A percentile compares a stretch with the other conserved stretches of the same genome.
Evolutionary conservation across 106 monocot genomes (phyloP).

Genomic region (Chionographis japonica): DNA sequence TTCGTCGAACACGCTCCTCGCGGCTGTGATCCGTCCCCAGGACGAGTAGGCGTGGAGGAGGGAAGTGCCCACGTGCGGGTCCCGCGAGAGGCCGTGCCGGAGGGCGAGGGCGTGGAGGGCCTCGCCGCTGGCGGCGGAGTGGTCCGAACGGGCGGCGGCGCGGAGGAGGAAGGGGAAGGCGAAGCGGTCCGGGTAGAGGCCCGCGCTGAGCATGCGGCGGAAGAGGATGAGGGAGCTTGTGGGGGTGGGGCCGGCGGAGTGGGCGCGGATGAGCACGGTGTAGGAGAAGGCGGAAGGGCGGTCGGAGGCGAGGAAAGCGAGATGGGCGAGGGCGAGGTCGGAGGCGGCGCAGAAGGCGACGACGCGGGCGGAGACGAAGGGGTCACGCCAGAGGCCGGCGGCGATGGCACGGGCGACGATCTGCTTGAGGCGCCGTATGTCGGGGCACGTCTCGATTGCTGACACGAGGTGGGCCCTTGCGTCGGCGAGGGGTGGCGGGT

Average conservation of each 20-base stretch:
- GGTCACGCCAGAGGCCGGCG: constrained; percentile 6
- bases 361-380: constrained; percentile 15
- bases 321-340: neutral
- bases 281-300: constrained; percentile 14
- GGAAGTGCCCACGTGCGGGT: constrained; percentile 25
- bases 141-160: neutral
- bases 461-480: too few relatives aligned
- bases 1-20: constrained; percentile 36
- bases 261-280: constrained; percentile 28
- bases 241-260: constrained; percentile 14
- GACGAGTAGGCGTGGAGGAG: constrained; percentile 30
- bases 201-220: constrained; percentile 27
- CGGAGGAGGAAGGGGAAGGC: constrained; percentile 30
- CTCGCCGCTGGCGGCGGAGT: neutral
- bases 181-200: constrained; percentile 30
- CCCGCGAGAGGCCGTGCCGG: constrained; percentile 8
- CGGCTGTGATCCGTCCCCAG: neutral
- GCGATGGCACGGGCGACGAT: constrained; percentile 13
- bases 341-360: constrained; percentile 1
- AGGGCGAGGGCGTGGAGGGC: constrained; percentile 27
- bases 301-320: neutral
- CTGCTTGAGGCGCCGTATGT: constrained; percentile 3
- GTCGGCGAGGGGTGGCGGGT: too few relatives aligned
- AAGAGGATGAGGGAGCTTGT: constrained; percentile 14
- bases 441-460: too few relatives aligned